Base-by-base conservation (phyloP, 176 grass and related monocot genomes). In the Rhynchospora tenuis region DNA sequence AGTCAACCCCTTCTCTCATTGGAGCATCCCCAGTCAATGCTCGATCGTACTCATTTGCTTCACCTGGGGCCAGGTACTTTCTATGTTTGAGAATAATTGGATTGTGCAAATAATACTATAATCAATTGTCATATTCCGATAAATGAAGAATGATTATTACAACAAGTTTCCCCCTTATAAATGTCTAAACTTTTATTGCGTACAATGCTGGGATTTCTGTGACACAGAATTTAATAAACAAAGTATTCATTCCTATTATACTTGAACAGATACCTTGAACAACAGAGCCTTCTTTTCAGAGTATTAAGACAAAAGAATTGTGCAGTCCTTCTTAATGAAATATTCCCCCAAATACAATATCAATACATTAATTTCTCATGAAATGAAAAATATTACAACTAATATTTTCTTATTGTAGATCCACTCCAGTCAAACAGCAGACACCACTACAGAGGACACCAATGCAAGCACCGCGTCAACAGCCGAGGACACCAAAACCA, bases 31-130 rank as follows among this genome's bases (percentile, higher is more conserved):
- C 97, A 48, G 86, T 89, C 72, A 96, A 92, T 22, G 97, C 93
- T 17, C 97, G 97, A 6, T 99, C 97, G 50, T 99, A 93, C 91
- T 99, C 97, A 84, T 99, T 99, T 88, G 93, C 97, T 4, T 99
- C 97, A 26, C 97, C 97, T 5, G 93, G 88, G 38, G 87, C 93
- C 28, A 88, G 97, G 80, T 91, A 60, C 14, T n/a, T 3, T 16
- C 13, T 67, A 54, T 12, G 13, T 82, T 67, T 26, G 16, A 23
- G 0, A 51, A 45, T 64, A 42, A 61, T 43, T 64, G 19, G 5
- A 59, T 10, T 11, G 9, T 61, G n/a, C 12, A 50, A 11, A 62
- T 12, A 33, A 42, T 27, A 23, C 6, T 29, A 16, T 20, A 27
- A 58, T 23, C 22, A 6, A 45, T 46, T 46, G 15, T 43, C 8